Base-by-base conservation (phyloP, 2,329 filamentous ascomycete genomes). In the Trichoderma semiorbis region DNA sequence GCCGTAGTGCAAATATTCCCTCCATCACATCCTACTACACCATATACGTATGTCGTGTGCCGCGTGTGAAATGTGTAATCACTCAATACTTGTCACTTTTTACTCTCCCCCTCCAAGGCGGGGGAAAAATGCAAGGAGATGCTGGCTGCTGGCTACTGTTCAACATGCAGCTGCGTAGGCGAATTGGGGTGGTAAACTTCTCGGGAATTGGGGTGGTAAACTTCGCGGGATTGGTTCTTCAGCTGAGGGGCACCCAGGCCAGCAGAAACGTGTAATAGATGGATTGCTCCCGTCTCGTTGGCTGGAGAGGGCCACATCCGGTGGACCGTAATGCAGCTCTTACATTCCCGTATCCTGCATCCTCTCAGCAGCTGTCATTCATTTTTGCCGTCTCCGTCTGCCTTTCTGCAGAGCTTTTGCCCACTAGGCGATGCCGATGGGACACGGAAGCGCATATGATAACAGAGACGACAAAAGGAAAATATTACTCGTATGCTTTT, bases 331-430 rank as follows among this genome's bases (percentile, higher is more conserved):
- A 26, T 53, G 36, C 36, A 50, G 55, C 36, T 69, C 55, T 50
- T 36, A 69, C 66, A 28, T 36, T 69, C 26, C 55, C 66, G 36
- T 69, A 43, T 69, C 36, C 36, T 50, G 66, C 55, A 62, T 69
- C 66, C 39, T 69, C 18, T 62, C n/a, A 69, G 66, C 21, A 50
- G 66, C 57, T 36, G 36, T 53, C 66, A 62, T 69, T 57, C 53
- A 39, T 39, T 39, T 39, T 43, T 43, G 39, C 39, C 39, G 16
- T n/a, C 28, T 62, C 16, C 16, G 26, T 26, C 24, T 21, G 24
- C 30, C 50, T 32, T 53, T 61, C n/a, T 24, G 55, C 21, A 62
- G 28, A 36, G 39, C 57, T 34, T 43, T 34, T n/a, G 39, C 30
- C 65, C 65, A 60, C 66, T 69, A 62, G 57, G 66, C 57, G 55